Base-by-base conservation (phyloP, 1,139 yeast species). In the Protomyces pachydermus region DNA sequence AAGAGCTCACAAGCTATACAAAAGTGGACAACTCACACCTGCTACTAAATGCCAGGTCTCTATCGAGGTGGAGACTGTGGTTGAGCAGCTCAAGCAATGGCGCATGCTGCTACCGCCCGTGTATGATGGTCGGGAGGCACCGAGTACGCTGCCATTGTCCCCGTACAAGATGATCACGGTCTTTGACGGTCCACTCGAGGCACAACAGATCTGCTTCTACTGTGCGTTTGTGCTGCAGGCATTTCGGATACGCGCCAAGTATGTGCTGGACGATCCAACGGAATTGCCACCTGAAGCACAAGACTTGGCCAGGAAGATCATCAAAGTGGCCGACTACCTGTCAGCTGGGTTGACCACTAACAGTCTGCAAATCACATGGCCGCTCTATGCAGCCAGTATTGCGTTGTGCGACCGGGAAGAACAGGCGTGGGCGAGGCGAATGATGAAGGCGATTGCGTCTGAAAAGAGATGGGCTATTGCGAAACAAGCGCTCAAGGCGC, bases 381-480 rank as follows among this genome's bases (percentile, higher is more conserved):
- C 62, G 8, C 37, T 58, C 9, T 52, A 39, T 42, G 54, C 51
- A 38, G 45, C 62, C 35, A 23, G 37, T 38, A 58, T 51, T 32
- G 18, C 56, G 3, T 45, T 58, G 18, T 25, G 14, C 16, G n/a
- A 51, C 23, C 52, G 25, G 3, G 25, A 14, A 4, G 62, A 58
- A 14, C 51, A 25, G 34, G 18, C n/a, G 8, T 58, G 56, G 56
- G 52, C 56, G 5, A 25, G 45, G 34, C 12, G 32, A 8, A 6
- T 52, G 39, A 20, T 58, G 28, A 34, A 38, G 34, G 20, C 37
- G 14, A 58, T 58, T 28, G 42, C 32, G 2, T 14, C 34, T 10
- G 62, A 58, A 2, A 58, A 58, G 45, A 56, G 56, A 3, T 58
- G 62, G 62, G 34, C 42, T 6, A 50, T 58, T 20, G 62, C 62